Base-by-base conservation (phyloP, 2,329 filamentous ascomycete species). In the Ophiocordyceps camponoti-saundersi region DNA sequence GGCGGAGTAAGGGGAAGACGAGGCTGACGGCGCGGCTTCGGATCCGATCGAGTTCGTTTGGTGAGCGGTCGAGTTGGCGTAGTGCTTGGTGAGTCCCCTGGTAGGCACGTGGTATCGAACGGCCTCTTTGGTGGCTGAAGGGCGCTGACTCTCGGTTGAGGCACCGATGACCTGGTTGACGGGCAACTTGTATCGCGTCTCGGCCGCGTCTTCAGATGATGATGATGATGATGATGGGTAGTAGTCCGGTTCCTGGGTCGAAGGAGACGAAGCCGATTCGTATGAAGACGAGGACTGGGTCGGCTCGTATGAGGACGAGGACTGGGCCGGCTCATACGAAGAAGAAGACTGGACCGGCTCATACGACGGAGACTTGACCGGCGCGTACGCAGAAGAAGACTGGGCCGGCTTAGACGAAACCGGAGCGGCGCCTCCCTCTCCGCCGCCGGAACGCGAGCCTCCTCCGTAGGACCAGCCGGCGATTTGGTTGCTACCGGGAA, bases 401-500 rank as follows among this genome's bases (percentile, higher is more conserved):
- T 26, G 4, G 23, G 23, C 23, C 8, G 23, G 23, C 23, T 26
- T 26, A 8, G 23, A 26, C 23, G 23, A 26, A 26, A 16, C 32
- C 32, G 32, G 32, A 36, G 12, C 32, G 7, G 6, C 32, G 2
- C 6, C n/a, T 16, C 3, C 13, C 6, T 39, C 34, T 16, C 34
- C 15, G 5, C 34, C 15, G 5, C 13, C 6, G 3, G n/a, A 5
- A 39, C 34, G 34, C 2, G 16, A 18, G 18, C 16, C n/a, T 20
- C 53, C 57, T 48, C 72, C 72, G 48, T 66, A 66, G 26, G 59
- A 55, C 67, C 70, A 80, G 43, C 72, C 70, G 36, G 65, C 65
- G n/a, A 79, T 56, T 3, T 68, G 66, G 61, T 75, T 74, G 59
- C 69, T 64, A 26, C 78, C 75, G 2, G 78, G 76, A 16, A 82